phyloP scores from a whole-genome alignment of 2,329 filamentous ascomycete genomes.

The Ploettnerulaceae sp. region DNA sequence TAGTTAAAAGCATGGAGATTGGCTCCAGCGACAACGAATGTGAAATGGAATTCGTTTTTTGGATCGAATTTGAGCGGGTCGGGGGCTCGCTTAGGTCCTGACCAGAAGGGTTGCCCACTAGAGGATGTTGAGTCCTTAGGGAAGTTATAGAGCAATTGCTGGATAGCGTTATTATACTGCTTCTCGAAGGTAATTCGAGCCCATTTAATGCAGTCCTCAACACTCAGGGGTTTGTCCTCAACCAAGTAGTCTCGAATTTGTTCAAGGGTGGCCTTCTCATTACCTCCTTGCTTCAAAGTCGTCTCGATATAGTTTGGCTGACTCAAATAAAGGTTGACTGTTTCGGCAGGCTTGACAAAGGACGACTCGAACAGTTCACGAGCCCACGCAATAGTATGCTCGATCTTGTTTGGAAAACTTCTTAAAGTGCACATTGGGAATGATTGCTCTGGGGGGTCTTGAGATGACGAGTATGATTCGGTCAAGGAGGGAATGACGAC shows the following conservation, averaged over 20 bases:
- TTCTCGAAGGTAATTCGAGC: slow-evolving; percentile 90
- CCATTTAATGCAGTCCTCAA: slow-evolving; percentile 97
- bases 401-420: slow-evolving; percentile 97
- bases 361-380: slow-evolving; percentile 92
- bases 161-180: slow-evolving; percentile 94
- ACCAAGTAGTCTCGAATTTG: slow-evolving; percentile 86
- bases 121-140: slow-evolving; percentile 90
- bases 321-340: slow-evolving; percentile 88
- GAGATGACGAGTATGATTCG: slow-evolving; percentile 95
- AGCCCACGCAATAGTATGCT: slow-evolving; percentile 98
- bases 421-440: slow-evolving; percentile 98
- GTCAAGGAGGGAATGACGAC: slow-evolving; percentile 87
- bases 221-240: slow-evolving; percentile 83
- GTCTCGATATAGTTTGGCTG: slow-evolving; percentile 86
- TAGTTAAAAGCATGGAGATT: slow-evolving; percentile 98
- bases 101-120: slow-evolving; percentile 91
- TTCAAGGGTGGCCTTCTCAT: slow-evolving; percentile 90
- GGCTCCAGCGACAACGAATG: slow-evolving; percentile 81
- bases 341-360: slow-evolving; percentile 90
- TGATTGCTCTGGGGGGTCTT: slow-evolving; percentile 95
- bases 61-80: slow-evolving; percentile 85
- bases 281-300: slow-evolving; percentile 86
- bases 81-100: slow-evolving; percentile 93
- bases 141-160: slow-evolving; percentile 94
- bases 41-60: slow-evolving; percentile 78